Evolutionary conservation across 768 basidiomycete species (phyloP), one percentile per base, ranked within the genome.

Genomic region (Termitomyces sp.): DNA sequence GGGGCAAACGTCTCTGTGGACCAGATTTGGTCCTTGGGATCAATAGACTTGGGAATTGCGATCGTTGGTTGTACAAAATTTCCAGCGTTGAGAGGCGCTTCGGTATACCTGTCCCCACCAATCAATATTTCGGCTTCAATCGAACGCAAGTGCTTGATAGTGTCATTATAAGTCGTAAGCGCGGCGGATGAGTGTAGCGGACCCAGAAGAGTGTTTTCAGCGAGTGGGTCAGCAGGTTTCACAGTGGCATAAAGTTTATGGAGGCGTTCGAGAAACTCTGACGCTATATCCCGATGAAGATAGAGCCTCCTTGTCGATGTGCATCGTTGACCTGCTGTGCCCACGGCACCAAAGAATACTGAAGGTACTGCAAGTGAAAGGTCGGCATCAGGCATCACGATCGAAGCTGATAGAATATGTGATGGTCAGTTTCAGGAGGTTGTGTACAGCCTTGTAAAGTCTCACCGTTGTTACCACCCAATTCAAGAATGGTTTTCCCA

Each of bases 381-480:
- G 71, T 97, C 94, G 18, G 96, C 95, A 73, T 97, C 96, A 47
- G 91, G 83, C 83, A 97, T 89, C 60, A 98, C 80, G 62, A 97
- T 86, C 38, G 92, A 86, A 59, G 95, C 94, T 68, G 57, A 52
- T 42, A 60, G 42, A 59, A 62, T 41, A 42, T 31, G 56, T 54
- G 60, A 63, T 62, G 56, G 52, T 53, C 57, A 61, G 51, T 61
- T 50, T 41, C 15, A 48, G 32, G 23, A 6, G 56, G 49, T 49
- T 39, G 57, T 62, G 44, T 57, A 60, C 49, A 43, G 52, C 56
- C 54, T 53, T 40, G 62, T n/a, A n/a, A 56, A 54, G 54, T 54
- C 76, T 51, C 69, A 92, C 92, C 93, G 66, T 98, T 98, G 73
- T 98, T 98, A 33, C 96, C 96, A 23, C 95, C 95, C 40, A 98